Evolutionary conservation across 169 alveolate genomes (phyloP).

Genomic region (Ichthyophthirius multifiliis): DNA sequence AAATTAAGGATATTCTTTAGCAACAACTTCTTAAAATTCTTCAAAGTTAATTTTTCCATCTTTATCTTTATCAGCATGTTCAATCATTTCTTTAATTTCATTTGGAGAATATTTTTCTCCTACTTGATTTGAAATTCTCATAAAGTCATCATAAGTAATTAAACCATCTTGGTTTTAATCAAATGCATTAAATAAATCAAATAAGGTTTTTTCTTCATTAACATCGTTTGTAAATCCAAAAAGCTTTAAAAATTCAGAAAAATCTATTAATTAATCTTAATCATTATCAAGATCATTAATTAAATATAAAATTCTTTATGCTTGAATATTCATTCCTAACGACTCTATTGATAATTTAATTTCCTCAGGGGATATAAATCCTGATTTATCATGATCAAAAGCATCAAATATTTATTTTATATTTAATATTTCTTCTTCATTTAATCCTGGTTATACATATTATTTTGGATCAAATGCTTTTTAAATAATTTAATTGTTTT

Average conservation of each 20-base stretch:
- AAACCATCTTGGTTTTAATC: slow-evolving; percentile 45
- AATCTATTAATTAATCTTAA: slow-evolving; percentile 49
- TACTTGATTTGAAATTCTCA: slow-evolving; percentile 42
- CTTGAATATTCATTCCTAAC: slow-evolving; percentile 47
- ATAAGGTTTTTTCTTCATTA: slow-evolving; percentile 49
- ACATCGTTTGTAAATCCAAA: slow-evolving; percentile 37
- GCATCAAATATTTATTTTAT: slow-evolving; percentile 59
- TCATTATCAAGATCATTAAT: slow-evolving; percentile 56
- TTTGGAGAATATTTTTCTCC: slow-evolving; percentile 46
- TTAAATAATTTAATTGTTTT: too few species aligned
- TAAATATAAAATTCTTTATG: slow-evolving; percentile 47
- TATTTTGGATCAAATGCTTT: slow-evolving; percentile 18
- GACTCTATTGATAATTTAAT: slow-evolving; percentile 47
- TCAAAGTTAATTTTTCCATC: slow-evolving; percentile 47
- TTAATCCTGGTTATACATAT: slow-evolving; percentile 10
- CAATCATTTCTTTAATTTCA: slow-evolving; percentile 55
- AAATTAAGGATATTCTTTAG: slow-evolving; percentile 24
- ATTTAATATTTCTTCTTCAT: slow-evolving; percentile 43
- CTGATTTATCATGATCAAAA: slow-evolving; percentile 56
- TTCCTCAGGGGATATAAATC: slow-evolving; percentile 47
- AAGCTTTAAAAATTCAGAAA: slow-evolving; percentile 50
- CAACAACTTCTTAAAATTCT: slow-evolving; percentile 46
- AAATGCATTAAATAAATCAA: slow-evolving; percentile 50
- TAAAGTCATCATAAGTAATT: slow-evolving; percentile 49
- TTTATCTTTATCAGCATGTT: slow-evolving; percentile 42